phyloP scores from a whole-genome alignment of 108 stramenopile species.

The Chaetoceros muelleri region DNA sequence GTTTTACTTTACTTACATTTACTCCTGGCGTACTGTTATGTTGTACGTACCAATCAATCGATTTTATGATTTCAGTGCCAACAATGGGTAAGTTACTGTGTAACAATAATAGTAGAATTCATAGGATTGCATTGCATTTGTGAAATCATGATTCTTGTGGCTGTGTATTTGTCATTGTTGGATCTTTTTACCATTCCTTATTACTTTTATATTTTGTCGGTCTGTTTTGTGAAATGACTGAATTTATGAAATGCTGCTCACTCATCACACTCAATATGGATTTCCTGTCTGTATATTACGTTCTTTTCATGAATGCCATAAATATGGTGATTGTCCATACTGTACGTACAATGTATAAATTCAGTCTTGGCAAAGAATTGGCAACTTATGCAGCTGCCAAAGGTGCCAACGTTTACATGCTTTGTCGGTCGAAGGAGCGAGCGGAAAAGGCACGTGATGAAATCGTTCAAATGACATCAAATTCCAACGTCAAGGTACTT shows the following conservation, averaged over 20 bases:
- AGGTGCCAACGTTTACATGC: constrained; percentile 79
- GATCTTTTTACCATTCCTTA: neutral
- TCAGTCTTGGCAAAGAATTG: constrained; percentile 80
- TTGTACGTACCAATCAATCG: too few relatives aligned
- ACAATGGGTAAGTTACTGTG: too few relatives aligned
- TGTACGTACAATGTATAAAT: constrained; percentile 46
- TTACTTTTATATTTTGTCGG: neutral
- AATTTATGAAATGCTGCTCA: neutral
- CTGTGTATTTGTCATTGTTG: neutral
- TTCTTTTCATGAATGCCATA: too few relatives aligned
- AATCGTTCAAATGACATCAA: constrained; percentile 50
- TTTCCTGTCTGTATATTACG: neutral
- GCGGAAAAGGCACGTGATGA: constrained; percentile 67
- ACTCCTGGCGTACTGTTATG: neutral
- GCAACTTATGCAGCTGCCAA: constrained; percentile 78
- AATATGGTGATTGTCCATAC: too few relatives aligned
- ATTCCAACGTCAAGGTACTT: constrained; percentile 45
- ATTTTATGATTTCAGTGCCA: too few relatives aligned
- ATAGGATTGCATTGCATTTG: too few relatives aligned
- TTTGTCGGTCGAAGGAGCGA: constrained; percentile 79
- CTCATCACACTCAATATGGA: neutral
- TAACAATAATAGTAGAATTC: too few relatives aligned
- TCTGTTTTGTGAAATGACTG: neutral
- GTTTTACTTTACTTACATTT: neutral
- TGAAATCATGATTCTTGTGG: too few relatives aligned